A percentile compares a stretch with the other conserved stretches of the same genome.
phyloP scores from a whole-genome alignment of 768 basidiomycete genomes.

The Fistulinella prunicolor region DNA sequence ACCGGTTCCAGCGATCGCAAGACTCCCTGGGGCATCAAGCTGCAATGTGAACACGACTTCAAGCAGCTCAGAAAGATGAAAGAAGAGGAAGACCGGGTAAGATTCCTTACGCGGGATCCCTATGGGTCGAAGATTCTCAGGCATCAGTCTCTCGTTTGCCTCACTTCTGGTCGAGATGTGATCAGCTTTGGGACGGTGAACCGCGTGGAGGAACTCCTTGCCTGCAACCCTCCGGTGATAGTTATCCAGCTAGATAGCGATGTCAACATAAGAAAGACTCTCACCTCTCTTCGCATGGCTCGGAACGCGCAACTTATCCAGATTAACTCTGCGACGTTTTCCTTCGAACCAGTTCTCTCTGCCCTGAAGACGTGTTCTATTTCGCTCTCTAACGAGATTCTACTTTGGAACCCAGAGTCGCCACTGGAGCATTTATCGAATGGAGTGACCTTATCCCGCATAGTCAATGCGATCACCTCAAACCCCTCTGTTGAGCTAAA shows the following conservation, averaged over 20 bases:
- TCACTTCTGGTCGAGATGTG: slow-evolving; percentile 47
- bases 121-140: slow-evolving; percentile 39
- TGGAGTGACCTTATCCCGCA: slow-evolving; percentile 5
- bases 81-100: too few relatives aligned
- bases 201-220: slow-evolving; percentile 54
- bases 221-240: slow-evolving; percentile 45
- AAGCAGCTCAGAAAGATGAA: slow-evolving; percentile 38
- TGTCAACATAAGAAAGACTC: slow-evolving; percentile 36
- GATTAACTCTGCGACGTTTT: slow-evolving; percentile 61
- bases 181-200: slow-evolving; percentile 53
- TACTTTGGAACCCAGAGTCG: too few relatives aligned
- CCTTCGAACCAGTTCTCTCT: slow-evolving; percentile 59
- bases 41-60: slow-evolving; percentile 37
- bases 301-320: slow-evolving; percentile 46
- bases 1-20: slow-evolving; percentile 28
- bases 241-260: slow-evolving; percentile 55
- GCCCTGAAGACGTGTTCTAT: slow-evolving; percentile 53
- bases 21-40: slow-evolving; percentile 42
- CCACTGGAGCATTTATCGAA: neutral
- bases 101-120: slow-evolving; percentile 37
- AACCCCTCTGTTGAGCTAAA: slow-evolving; percentile 41
- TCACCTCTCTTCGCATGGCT: slow-evolving; percentile 40
- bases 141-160: slow-evolving; percentile 54
- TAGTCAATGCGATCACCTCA: slow-evolving; percentile 21
- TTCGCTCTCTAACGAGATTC: slow-evolving; percentile 34